Evolutionary conservation across 208 protist genomes (phyloP).

Genomic region (Herpetomonas samuelpessoai): DNA sequence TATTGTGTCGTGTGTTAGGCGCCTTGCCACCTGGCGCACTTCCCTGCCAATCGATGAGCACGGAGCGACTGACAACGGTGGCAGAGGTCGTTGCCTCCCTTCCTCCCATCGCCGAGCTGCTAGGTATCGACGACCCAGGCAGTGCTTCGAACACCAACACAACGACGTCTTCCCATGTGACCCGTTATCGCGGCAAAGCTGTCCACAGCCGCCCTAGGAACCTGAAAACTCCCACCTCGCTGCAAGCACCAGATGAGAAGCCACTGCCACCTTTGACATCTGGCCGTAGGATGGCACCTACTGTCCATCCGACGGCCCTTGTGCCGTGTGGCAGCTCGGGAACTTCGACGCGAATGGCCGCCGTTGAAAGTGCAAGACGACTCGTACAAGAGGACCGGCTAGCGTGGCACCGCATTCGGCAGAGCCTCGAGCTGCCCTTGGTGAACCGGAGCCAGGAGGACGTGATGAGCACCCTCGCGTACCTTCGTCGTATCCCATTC

Average conservation of each 20-base stretch:
- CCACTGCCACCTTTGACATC: too few species aligned
- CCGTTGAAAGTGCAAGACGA: not conserved
- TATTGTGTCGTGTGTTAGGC: too few species aligned
- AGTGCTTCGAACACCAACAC: not conserved
- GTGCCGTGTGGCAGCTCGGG: too few species aligned
- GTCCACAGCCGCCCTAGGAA: too few species aligned
- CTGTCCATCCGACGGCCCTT: too few species aligned
- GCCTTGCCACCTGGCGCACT: too few species aligned
- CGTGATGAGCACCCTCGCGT: constrained; percentile 30
- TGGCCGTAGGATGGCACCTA: too few species aligned
- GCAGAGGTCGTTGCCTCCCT: constrained; percentile 9
- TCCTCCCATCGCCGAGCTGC: constrained; percentile 7
- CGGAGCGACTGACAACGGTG: constrained; percentile 4
- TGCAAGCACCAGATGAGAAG: too few species aligned
- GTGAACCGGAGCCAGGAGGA: constrained; percentile 52
- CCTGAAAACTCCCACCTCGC: too few species aligned
- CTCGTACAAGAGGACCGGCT: constrained; percentile 5
- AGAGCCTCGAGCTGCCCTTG: constrained; percentile 52
- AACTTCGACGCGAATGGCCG: too few species aligned
- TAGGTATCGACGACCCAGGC: not conserved
- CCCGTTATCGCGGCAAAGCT: not conserved
- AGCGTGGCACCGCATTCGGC: constrained; percentile 42
- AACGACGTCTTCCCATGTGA: not conserved
- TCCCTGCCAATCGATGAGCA: too few species aligned
- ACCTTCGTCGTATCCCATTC: constrained; percentile 44